Evolutionary conservation across 805 yeast species (phyloP), one percentile per base, ranked within the genome.

Genomic region (Nakazawaea wyomingensis): DNA sequence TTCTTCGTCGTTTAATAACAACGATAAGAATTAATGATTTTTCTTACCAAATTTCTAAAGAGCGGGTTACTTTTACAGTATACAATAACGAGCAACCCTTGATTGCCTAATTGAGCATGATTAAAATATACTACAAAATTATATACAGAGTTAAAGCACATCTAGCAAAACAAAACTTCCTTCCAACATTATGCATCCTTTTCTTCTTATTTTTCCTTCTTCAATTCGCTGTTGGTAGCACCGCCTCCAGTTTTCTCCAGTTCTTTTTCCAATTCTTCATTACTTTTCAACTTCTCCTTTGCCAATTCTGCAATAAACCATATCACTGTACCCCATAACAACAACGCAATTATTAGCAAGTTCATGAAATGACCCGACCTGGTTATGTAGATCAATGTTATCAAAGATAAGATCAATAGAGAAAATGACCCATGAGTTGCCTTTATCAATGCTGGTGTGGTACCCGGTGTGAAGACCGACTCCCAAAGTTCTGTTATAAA

Each of bases 401-500:
- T 48, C 47, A 91, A 68, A 1, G 85, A 71, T 4, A 75, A 37
- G 10, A 80, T 66, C 44, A 93, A 69, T 9, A 83, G 70, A 0
- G 74, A 66, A 55, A 93, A 93, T 2, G 96, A 84, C 2, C 68
- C 72, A 59, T 93, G 97, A 0, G 97, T 91, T 2, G 98, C 97
- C 30, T 72, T 69, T n/a, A 89, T 71, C 40, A 93, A 71, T 1
- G 95, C 88, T 1, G 97, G 96, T 1, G 93, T 77, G 1, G 96
- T 78, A 1, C 99, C 99, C 5, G 98, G 97, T 14, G 87, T 81
- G 63, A 91, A 86, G 21, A 93, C 78, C 11, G 96, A 85, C 44
- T 85, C 82, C 97, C 97, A 90, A 34, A 91, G 71, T 20, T 85
- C 95, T 20, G 63, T 66, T 29, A 84, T 46, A 56, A 80, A 80